Percentiles rank a stretch among this genome's conserved stretches.
phyloP scores from a whole-genome alignment of 768 basidiomycete genomes.

The Brasilioporus rufonigricans region DNA sequence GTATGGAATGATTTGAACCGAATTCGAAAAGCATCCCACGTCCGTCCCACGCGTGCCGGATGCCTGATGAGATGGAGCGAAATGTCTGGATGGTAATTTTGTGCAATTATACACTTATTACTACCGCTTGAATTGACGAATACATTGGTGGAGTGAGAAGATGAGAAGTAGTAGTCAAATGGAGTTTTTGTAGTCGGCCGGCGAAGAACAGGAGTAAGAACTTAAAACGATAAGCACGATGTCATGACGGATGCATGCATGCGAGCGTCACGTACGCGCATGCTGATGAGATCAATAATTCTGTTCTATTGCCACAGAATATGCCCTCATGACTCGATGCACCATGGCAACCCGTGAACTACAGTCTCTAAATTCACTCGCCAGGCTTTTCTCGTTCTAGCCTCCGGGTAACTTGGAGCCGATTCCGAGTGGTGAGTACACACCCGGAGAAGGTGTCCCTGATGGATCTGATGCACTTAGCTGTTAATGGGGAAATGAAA shows the following conservation, averaged over 20 bases:
- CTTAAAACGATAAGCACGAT: no score
- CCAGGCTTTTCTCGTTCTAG: not conserved
- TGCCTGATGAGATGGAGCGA: slow-evolving; percentile 41
- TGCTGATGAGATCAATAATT: slow-evolving; percentile 2
- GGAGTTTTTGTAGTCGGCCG: slow-evolving; percentile 18
- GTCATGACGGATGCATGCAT: no score
- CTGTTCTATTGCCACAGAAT: not conserved
- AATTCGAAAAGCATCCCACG: not conserved
- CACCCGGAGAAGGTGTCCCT: not conserved
- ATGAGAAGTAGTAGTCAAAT: slow-evolving; percentile 20
- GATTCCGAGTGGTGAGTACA: not conserved
- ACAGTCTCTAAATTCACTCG: not conserved
- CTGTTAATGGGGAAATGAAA: not conserved
- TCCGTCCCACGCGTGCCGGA: slow-evolving; percentile 16
- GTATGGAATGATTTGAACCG: not conserved
- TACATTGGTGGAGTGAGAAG: slow-evolving; percentile 1
- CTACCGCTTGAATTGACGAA: slow-evolving; percentile 59
- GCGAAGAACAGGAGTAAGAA: slow-evolving; percentile 23
- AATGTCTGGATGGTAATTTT: slow-evolving; percentile 47
- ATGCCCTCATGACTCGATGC: not conserved
- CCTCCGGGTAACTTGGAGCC: slow-evolving; percentile 1
- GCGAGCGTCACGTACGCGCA: no score
- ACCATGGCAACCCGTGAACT: slow-evolving; percentile 1
- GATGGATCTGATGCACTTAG: not conserved
- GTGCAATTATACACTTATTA: slow-evolving; percentile 56